phyloP scores from a whole-genome alignment of 768 basidiomycete species.

The Lactarius deliciosus region DNA sequence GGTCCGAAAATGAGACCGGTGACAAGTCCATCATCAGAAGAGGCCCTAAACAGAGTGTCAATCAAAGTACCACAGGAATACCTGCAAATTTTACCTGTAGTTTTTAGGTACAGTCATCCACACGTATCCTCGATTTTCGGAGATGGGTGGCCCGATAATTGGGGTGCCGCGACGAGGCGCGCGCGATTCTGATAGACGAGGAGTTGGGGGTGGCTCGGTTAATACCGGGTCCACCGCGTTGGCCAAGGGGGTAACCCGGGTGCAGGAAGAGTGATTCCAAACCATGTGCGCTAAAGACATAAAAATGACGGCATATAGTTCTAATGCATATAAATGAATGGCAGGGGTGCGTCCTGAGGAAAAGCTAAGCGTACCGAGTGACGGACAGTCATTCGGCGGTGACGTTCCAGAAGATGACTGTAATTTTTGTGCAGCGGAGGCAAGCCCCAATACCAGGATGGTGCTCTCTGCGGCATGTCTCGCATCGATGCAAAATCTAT shows the following conservation, averaged over 20 bases:
- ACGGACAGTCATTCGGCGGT: conserved; percentile 19
- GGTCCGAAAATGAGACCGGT: conserved; percentile 85
- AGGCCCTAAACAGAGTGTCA: conserved; percentile 50
- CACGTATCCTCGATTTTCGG: conserved; percentile 63
- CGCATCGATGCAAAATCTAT: conserved; percentile 57
- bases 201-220: conserved; percentile 17
- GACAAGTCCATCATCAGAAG: conserved; percentile 80
- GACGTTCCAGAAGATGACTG: conserved; percentile 27
- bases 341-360: not conserved
- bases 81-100: conserved; percentile 52
- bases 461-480: conserved; percentile 63
- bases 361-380: conserved; percentile 25
- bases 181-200: conserved; percentile 45
- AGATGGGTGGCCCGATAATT: conserved; percentile 36
- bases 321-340: conserved; percentile 18
- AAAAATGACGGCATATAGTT: conserved; percentile 23
- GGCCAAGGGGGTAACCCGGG: conserved; percentile 5
- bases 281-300: conserved; percentile 26
- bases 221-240: conserved; percentile 7
- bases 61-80: conserved; percentile 1
- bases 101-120: conserved; percentile 94
- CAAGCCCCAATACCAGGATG: conserved; percentile 61
- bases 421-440: conserved; percentile 54
- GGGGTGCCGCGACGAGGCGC: conserved; percentile 44
- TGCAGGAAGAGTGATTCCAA: conserved; percentile 25